Evolutionary conservation across 345 rosid species (phyloP), one percentile per base, ranked within the genome.

Genomic region (Leavenworthia alabamica): DNA sequence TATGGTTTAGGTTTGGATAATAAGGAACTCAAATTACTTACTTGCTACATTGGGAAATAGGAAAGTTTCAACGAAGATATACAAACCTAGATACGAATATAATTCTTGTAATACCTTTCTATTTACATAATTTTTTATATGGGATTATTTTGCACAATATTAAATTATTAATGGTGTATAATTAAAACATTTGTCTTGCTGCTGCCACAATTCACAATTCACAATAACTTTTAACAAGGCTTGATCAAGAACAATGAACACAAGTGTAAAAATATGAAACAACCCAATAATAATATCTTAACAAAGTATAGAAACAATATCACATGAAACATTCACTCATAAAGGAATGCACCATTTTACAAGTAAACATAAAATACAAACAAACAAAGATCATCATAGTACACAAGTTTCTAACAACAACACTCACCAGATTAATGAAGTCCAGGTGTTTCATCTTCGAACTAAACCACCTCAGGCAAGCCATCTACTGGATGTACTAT

Each of bases 391-490:
- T 53, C 13, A 62, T 47, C 40, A 36, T 27, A 62, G 45, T 47
- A 62, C 69, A 56, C 65, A 71, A 63, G 47, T 57, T 3, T 22
- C 35, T 56, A 71, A n/a, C n/a, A n/a, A n/a, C 75, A 64, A 71
- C 46, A 64, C 40, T 48, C 65, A 64, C 70, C 74, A 56, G 45
- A 63, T 47, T 49, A 53, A 63, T 54, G 59, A 63, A 55, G 62
- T 63, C 75, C 51, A 62, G 70, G 75, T 62, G 69, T 63, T 70
- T 70, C 64, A 70, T 64, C 70, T 71, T 48, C 63, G 33, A 56
- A 63, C 45, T 48, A 56, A 57, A 51, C 79, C 95, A 85, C 97
- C 97, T 81, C 96, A 61, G 92, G 85, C 64, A 71, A 80, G 84
- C 74, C 90, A 79, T 75, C 63, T 48, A 78, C 77, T 74, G 32